These are phyloP conservation scores for Globomyces sp. DNA, from an alignment of 371 early-diverging fungal genomes.

Conservation along the genomic window DNA sequence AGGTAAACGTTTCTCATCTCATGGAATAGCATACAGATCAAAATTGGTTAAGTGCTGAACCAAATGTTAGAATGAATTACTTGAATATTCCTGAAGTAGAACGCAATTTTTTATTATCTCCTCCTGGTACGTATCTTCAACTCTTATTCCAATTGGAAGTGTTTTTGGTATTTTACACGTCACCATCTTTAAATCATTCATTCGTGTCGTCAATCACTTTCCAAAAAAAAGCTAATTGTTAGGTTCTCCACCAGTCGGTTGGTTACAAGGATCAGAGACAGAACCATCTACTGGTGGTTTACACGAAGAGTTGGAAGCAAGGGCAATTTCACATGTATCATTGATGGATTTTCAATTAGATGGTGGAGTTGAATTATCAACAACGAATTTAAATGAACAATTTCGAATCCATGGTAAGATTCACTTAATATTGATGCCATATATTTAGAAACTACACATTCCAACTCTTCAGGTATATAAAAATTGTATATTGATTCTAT, in stretches of 20 bases:
- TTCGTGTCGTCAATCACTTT: too few species aligned
- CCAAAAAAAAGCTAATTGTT: too few species aligned
- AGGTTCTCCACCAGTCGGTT: slow-evolving; percentile 6
- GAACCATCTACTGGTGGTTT: slow-evolving; percentile 7
- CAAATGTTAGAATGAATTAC: slow-evolving; percentile 19
- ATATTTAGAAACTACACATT: too few species aligned
- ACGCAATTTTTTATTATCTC: slow-evolving; percentile 48
- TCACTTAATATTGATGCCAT: too few species aligned
- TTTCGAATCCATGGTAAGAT: too few species aligned
- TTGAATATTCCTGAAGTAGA: slow-evolving; percentile 45
- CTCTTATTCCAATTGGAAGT: background rate
- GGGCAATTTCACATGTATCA: slow-evolving; percentile 1
- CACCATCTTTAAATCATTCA: background rate
- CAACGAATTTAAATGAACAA: too few species aligned
- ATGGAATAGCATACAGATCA: slow-evolving; percentile 30
- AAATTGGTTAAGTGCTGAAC: slow-evolving; percentile 22
- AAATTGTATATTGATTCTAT: too few species aligned
- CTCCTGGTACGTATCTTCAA: slow-evolving; percentile 47
- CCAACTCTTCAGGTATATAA: too few species aligned
- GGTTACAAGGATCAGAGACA: background rate
- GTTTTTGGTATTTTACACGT: slow-evolving; percentile 25
- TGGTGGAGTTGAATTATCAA: background rate
- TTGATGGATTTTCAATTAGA: slow-evolving; percentile 6
- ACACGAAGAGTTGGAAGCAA: background rate
- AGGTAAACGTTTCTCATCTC: background rate